phyloP scores from a whole-genome alignment of 1,284 basidiomycete species.

The Heterobasidion occidentale region DNA sequence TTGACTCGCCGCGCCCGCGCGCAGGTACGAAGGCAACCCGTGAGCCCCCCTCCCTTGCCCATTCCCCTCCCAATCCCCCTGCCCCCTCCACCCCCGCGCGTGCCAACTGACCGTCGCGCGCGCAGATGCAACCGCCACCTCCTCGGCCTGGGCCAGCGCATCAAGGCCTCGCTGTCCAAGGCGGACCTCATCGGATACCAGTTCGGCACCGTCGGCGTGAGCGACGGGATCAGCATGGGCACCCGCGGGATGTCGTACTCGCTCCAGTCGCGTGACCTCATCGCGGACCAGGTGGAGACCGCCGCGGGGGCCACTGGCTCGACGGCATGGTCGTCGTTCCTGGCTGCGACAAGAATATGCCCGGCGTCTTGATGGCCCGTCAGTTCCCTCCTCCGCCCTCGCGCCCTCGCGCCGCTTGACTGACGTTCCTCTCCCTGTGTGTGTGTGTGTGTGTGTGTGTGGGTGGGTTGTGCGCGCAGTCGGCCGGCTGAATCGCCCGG shows the following conservation, averaged over 20 bases:
- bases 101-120: background rate
- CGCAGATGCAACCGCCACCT: constrained; percentile 88
- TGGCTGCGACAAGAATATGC: constrained; percentile 98
- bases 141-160: constrained; percentile 78
- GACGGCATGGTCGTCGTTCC: constrained; percentile 96
- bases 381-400: constrained; percentile 30
- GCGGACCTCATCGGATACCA: constrained; percentile 89
- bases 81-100: background rate
- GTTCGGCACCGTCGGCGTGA: constrained; percentile 95
- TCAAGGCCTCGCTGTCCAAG: constrained; percentile 74
- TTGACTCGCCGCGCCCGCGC: background rate
- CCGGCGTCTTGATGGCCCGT: constrained; percentile 91
- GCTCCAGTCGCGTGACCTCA: constrained; percentile 92
- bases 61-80: background rate
- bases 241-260: constrained; percentile 91
- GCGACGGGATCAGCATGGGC: constrained; percentile 98
- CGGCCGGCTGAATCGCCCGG: constrained; percentile 89
- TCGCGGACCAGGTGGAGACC: constrained; percentile 94
- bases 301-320: constrained; percentile 98
- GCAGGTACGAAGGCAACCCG: constrained; percentile 33
- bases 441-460: too few species aligned
- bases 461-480: constrained; percentile 40
- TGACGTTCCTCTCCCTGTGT: too few species aligned
- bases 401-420: constrained; percentile 10
- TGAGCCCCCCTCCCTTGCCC: constrained; percentile 15